Conservation (phyloP, 2,329 filamentous ascomycete species). For the Chaetomiaceae sp. region DNA sequence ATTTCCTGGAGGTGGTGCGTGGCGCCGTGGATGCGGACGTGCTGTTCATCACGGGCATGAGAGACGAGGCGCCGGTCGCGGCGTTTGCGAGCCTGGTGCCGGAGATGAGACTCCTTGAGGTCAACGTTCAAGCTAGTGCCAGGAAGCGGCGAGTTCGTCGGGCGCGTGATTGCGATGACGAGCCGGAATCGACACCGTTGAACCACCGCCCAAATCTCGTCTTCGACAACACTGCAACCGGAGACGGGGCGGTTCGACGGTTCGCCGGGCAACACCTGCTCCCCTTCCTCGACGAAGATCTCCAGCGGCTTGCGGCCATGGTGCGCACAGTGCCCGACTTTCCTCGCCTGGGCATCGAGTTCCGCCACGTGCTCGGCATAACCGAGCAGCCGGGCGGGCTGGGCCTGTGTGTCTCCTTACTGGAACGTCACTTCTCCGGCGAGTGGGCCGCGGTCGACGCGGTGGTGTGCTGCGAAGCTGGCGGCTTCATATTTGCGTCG, state of each 20-base stretch:
- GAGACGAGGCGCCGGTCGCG: constrained; percentile 55
- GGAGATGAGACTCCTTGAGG: constrained; percentile 49
- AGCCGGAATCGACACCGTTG: constrained; percentile 24
- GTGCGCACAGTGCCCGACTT: constrained; percentile 46
- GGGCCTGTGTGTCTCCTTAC: constrained; percentile 45
- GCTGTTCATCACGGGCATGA: constrained; percentile 59
- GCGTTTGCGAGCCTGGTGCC: constrained; percentile 51
- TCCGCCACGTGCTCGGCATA: constrained; percentile 56
- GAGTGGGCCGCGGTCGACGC: constrained; percentile 44
- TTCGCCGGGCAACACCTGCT: constrained; percentile 34
- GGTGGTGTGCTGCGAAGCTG: constrained; percentile 52
- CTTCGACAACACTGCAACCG: constrained; percentile 49
- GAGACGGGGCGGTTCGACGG: constrained; percentile 29
- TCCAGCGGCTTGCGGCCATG: constrained; percentile 47
- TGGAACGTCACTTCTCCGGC: constrained; percentile 42
- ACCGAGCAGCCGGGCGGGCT: constrained; percentile 48
- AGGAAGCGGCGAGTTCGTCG: constrained; percentile 36
- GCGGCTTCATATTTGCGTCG: constrained; percentile 53
- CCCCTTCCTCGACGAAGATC: constrained; percentile 43
- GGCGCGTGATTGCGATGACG: constrained; percentile 16
- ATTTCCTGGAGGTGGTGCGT: constrained; percentile 46
- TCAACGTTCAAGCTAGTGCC: constrained; percentile 42
- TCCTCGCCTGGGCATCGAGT: constrained; percentile 47
- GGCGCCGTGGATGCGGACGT: constrained; percentile 44
- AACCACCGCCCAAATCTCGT: constrained; percentile 40